Base-by-base conservation (phyloP, 2,329 filamentous ascomycete species). In the Penicillium frequentans region DNA sequence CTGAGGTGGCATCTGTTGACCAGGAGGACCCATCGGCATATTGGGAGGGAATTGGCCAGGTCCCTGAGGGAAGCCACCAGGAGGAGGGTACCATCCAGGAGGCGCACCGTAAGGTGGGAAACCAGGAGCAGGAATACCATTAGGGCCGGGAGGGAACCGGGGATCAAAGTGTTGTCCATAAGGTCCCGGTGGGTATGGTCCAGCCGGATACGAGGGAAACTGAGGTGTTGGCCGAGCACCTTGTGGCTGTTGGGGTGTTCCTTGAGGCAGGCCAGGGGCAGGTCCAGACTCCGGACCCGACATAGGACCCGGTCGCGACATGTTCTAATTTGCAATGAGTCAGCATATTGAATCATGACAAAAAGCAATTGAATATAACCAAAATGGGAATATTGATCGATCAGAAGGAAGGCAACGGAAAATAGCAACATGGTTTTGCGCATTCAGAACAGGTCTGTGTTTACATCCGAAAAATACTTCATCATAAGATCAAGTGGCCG, bases 331-430 rank as follows among this genome's bases (percentile, higher is more conserved):
- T 39, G 33, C 43, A n/a, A 43, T 23, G 43, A 59, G 62, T 69
- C 50, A 71, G 67, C 58, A 53, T 31, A 42, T 43, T 43, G 49
- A 19, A 42, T 49, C 21, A 46, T 31, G 39, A 52, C 35, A 49
- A 13, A 44, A 19, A 46, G 42, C 33, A 51, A 56, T 33, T 19
- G 19, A n/a, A 48, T 23, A 37, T 19, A 55, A 13, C 23, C 16
- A 48, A 53, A 54, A 47, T 47, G 54, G 52, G 54, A 31, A 27
- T 52, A 58, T 61, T 66, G 67, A 66, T 73, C 67, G 52, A 87
- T 96, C 92, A 97, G 92, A 96, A 97, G 93, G 93, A 97, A 97
- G 93, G 92, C 93, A 97, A 96, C 93, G 92, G 93, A 96, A 90
- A 42, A 88, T 86, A 79, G 96, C 93, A 88, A 96, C 93, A 96